phyloP scores from a whole-genome alignment of 768 basidiomycete genomes.

The Dentipellis sp. region DNA sequence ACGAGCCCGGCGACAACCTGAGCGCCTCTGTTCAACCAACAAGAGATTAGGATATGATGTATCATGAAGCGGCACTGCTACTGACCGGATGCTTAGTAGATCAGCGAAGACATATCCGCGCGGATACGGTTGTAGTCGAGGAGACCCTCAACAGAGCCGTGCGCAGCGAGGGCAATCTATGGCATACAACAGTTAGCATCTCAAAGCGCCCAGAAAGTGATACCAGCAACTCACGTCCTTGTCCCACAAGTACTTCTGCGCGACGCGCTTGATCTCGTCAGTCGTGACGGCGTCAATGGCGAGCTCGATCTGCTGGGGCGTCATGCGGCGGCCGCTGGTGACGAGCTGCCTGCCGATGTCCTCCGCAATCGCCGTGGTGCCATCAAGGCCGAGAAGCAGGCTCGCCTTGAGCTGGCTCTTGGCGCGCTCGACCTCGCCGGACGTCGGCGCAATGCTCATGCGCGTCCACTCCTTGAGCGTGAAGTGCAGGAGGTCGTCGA shows the following conservation, averaged over 20 bases:
- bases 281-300: constrained; percentile 84
- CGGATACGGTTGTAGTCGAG: constrained; percentile 92
- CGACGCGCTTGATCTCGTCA: constrained; percentile 88
- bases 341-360: constrained; percentile 98
- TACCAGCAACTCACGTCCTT: constrained; percentile 59
- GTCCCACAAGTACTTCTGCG: constrained; percentile 96
- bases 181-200: not conserved
- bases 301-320: constrained; percentile 89
- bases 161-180: constrained; percentile 78
- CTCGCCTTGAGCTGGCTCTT: constrained; percentile 98
- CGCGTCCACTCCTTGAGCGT: constrained; percentile 93
- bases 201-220: constrained; percentile 2
- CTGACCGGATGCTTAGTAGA: constrained; percentile 40
- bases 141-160: constrained; percentile 86
- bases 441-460: constrained; percentile 80
- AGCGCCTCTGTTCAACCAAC: not conserved
- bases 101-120: constrained; percentile 71
- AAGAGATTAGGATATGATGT: not conserved
- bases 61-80: not conserved
- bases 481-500: constrained; percentile 92
- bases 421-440: constrained; percentile 73
- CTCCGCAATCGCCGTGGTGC: constrained; percentile 95
- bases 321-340: constrained; percentile 82
- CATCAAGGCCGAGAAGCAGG: constrained; percentile 82
- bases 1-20: not conserved